A percentile compares a stretch with the other conserved stretches of the same genome.
phyloP scores from a whole-genome alignment of 176 grass and related monocot genomes.

The Lolium multiflorum region DNA sequence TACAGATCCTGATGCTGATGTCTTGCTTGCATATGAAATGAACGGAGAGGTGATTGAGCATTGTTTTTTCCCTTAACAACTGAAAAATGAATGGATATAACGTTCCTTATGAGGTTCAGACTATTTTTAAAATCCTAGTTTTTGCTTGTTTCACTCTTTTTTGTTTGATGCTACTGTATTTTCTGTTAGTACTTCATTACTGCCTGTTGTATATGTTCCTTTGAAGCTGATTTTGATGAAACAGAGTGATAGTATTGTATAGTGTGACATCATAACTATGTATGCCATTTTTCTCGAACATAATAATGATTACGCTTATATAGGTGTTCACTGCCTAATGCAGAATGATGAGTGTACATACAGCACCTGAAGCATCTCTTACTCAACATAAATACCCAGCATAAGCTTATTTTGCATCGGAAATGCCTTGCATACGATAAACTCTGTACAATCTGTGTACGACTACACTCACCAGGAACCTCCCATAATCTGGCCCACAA shows the following conservation, averaged over 20 bases:
- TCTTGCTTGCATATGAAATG: conserved; percentile 99
- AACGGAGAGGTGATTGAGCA: conserved; percentile 79
- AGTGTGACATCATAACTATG: background rate
- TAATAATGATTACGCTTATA: background rate
- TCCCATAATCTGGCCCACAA: too few species aligned
- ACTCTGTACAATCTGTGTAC: too few species aligned
- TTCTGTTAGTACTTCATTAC: background rate
- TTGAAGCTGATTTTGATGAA: conserved; percentile 27
- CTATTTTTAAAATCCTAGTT: conserved; percentile 21
- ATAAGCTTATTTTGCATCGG: background rate
- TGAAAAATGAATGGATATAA: conserved; percentile 10
- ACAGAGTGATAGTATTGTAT: background rate
- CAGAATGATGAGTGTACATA: conserved; percentile 2
- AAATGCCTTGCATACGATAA: too few species aligned
- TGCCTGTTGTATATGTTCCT: background rate
- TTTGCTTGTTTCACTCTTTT: background rate
- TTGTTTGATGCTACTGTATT: background rate
- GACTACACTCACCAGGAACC: too few species aligned
- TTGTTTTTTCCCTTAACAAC: conserved; percentile 3
- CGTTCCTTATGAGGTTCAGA: conserved; percentile 1
- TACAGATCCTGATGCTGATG: conserved; percentile 91
- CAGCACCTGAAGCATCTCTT: conserved; percentile 16
- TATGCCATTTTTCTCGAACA: background rate
- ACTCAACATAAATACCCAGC: background rate
- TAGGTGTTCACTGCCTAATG: conserved; percentile 17